These are phyloP conservation scores for Tremellales sp. DNA, from an alignment of 1,284 basidiomycete species.

Conservation along the genomic window DNA sequence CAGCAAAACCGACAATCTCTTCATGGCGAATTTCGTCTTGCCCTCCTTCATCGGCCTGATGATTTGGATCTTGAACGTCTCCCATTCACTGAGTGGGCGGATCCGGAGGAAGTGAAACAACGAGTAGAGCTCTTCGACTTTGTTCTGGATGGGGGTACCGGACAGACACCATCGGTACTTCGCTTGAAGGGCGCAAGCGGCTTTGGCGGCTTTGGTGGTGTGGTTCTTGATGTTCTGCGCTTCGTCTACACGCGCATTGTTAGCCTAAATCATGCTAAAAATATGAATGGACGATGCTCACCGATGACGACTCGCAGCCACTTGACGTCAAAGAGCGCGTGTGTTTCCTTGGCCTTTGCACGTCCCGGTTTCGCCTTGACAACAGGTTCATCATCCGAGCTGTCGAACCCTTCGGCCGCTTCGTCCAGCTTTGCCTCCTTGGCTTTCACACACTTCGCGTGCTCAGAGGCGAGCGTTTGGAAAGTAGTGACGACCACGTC, in stretches of 20 bases:
- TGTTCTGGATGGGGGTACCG: constrained; percentile 85
- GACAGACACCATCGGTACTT: constrained; percentile 88
- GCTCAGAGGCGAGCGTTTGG: constrained; percentile 70
- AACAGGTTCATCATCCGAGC: constrained; percentile 6
- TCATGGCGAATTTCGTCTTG: constrained; percentile 68
- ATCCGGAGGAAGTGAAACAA: constrained; percentile 84
- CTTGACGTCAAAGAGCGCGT: constrained; percentile 70
- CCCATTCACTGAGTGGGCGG: constrained; percentile 75
- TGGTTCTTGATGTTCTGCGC: constrained; percentile 97
- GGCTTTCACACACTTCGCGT: constrained; percentile 48
- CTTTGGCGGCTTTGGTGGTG: constrained; percentile 73
- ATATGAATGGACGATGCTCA: constrained; percentile 36
- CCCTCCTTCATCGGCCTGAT: constrained; percentile 73
- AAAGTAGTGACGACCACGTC: constrained; percentile 84
- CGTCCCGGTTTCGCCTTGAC: constrained; percentile 9
- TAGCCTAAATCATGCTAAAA: not conserved
- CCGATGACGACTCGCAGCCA: constrained; percentile 86
- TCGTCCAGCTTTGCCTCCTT: constrained; percentile 4
- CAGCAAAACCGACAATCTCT: constrained; percentile 76
- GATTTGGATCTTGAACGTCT: constrained; percentile 73
- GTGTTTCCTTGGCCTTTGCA: too few relatives aligned
- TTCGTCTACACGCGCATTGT: constrained; percentile 62
- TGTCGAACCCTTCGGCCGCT: constrained; percentile 14
- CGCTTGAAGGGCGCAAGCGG: constrained; percentile 70
- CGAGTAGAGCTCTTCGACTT: constrained; percentile 81